Evolutionary conservation across 1,284 basidiomycete species (phyloP), one percentile per base, ranked within the genome.

Genomic region (Pseudozyma hubeiensis): DNA sequence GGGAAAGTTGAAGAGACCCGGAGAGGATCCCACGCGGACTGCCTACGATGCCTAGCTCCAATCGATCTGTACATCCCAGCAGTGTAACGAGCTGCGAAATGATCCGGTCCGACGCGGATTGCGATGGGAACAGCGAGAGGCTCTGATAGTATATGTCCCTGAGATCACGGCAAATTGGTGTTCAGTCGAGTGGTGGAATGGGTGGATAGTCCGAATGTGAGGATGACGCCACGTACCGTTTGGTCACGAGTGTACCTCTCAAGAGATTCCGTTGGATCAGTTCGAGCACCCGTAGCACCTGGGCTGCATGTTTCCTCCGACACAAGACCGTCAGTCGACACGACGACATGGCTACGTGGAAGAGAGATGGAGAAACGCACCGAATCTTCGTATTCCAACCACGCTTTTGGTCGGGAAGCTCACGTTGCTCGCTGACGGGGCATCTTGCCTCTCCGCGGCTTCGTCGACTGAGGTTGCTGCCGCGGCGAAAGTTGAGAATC

Each of bases 81-180:
- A 65, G 39, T 19, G 14, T 7, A 5, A 44, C 50, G 3, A 79
- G 34, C 4, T 63, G 62, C 14, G 52, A 52, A 16, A 80, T 53
- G 54, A 75, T 52, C 1, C 58, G 45, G 53, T 81, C 77, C 0
- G 76, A 79, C 0, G 60, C 63, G 7, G 53, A 44, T 47, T 81
- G 80, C 7, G 64, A 53, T 7, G 46, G 31, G 45, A 82, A 82
- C 0, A 82, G 62, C 2, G 43, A 40, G 1, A 66, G 54, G 47
- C 64, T 52, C 17, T 66, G 73, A 48, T 82, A 82, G 67, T 46
- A 82, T 14, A 82, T 58, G 44, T 79, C 77, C 1, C 81, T 75
- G 30, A 19, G 11, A 40, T 34, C 31, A 37, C 17, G 52, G 11
- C 34, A n/a, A 17, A 37, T 31, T 2, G n/a, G 7, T n/a, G 24